Evolutionary conservation across 2,329 filamentous ascomycete species (phyloP).

Genomic region (Septoria petroselini): DNA sequence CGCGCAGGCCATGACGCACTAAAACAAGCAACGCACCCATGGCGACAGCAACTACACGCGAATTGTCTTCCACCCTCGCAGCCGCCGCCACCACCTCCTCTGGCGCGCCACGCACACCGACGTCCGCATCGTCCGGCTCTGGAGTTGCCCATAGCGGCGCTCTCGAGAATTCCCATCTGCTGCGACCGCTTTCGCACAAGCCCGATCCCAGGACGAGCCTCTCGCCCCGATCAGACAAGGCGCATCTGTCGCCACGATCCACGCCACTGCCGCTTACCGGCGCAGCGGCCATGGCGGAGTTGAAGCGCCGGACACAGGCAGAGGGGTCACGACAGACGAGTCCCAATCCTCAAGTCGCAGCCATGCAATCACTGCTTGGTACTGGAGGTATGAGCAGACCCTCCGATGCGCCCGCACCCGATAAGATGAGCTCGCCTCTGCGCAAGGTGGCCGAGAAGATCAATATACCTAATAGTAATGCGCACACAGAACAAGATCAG

Average conservation of each 20-base stretch:
- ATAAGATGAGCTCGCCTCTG: conserved; percentile 49
- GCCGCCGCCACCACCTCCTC: conserved; percentile 41
- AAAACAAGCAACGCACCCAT: conserved; percentile 32
- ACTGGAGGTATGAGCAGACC: conserved; percentile 44
- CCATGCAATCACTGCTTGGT: conserved; percentile 46
- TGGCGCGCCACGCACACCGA: conserved; percentile 42
- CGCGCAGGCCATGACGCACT: conserved; percentile 9
- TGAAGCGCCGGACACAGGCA: conserved; percentile 45
- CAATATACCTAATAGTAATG: conserved; percentile 46
- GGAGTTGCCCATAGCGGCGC: conserved; percentile 25
- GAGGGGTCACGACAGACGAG: conserved; percentile 43
- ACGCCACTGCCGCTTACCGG: conserved; percentile 42
- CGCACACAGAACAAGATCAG: conserved; percentile 43
- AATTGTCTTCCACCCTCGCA: conserved; percentile 18
- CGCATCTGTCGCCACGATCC: conserved; percentile 39
- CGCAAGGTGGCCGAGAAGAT: conserved; percentile 49
- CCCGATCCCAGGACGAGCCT: conserved; percentile 22
- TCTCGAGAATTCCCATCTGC: conserved; percentile 27
- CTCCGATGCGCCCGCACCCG: conserved; percentile 44
- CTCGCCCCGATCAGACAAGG: conserved; percentile 45
- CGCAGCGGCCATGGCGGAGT: conserved; percentile 49
- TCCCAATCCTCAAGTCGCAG: conserved; percentile 47
- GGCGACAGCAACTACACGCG: conserved; percentile 46
- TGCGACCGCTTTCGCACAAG: conserved; percentile 29
- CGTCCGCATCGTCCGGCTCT: conserved; percentile 30